Evolutionary conservation across 176 grass and related monocot species (phyloP), one percentile per base, ranked within the genome.

Genomic region (Alopecurus myosuroides): DNA sequence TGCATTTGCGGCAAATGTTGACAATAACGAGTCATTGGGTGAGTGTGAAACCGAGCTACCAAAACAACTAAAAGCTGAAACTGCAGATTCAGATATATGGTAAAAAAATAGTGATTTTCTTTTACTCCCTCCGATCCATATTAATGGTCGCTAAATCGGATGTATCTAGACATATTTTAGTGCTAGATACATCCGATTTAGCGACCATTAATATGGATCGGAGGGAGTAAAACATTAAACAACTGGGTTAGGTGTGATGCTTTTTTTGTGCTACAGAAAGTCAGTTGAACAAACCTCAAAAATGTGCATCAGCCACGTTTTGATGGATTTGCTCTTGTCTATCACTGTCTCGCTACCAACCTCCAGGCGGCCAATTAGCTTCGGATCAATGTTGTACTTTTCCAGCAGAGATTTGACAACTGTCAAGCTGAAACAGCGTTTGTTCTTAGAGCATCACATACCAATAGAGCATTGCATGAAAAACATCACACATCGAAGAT

Each of bases 311-410:
- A 91, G 69, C 94, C 94, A 97, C 44, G 93, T 94, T 81, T 97
- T 97, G 90, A 97, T 94, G 25, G 92, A 94, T 77, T 97, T 94
- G 86, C 94, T 97, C 86, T 94, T 94, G 88, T 97, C 91, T 86
- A 97, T 97, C 58, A 92, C 92, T 46, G 91, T 94, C 85, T 97
- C 92, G 29, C 87, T 97, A 44, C 94, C 94, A 81, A 97, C 92
- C 91, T 95, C 89, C 26, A 97, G 46, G 14, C 87, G 92, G 23
- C 94, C 89, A 76, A 97, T 94, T 52, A 84, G 69, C 64, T 87
- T 92, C 0, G 89, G 87, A 88, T 97, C 92, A 62, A 97, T 73
- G 12, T 94, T 67, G 82, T 88, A 94, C 57, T 97, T 97, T 63
- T 87, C 82, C 23, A 97, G 87, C 49, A 94, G 89, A 35, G 87